A percentile compares a stretch with the other conserved stretches of the same genome.
Evolutionary conservation across 345 rosid species (phyloP).

Genomic region (Salix suchowensis): DNA sequence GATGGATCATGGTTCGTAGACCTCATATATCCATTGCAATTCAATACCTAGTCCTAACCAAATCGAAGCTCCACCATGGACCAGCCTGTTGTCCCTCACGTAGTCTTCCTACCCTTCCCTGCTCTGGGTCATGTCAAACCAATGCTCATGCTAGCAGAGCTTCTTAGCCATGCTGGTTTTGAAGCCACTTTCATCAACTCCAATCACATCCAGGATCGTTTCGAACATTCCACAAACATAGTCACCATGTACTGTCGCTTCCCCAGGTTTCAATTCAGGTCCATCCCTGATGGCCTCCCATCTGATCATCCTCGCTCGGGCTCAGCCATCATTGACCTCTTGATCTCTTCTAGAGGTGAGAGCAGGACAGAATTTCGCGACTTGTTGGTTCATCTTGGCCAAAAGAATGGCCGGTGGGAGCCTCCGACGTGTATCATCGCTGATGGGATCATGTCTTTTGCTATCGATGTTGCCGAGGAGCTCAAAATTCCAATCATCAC

Average conservation of each 20-base stretch:
- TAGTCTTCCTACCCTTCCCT: conserved; percentile 18
- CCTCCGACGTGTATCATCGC: conserved; percentile 19
- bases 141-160: conserved; percentile 23
- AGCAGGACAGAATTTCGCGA: background rate
- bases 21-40: too few species aligned
- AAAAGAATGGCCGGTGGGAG: background rate
- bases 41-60: too few species aligned
- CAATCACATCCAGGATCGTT: conserved; percentile 12
- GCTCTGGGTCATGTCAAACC: conserved; percentile 24
- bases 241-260: background rate
- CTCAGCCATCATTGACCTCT: background rate
- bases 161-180: conserved; percentile 16
- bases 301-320: conserved; percentile 7
- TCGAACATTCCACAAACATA: conserved; percentile 1
- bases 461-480: conserved; percentile 21
- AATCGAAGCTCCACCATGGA: background rate
- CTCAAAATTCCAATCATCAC: conserved; percentile 8
- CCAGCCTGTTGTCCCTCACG: background rate
- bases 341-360: background rate
- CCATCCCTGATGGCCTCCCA: conserved; percentile 22
- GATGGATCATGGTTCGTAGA: too few species aligned
- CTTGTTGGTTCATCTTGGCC: background rate
- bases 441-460: conserved; percentile 25
- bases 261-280: conserved; percentile 15
- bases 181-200: conserved; percentile 25